A percentile compares a stretch with the other conserved stretches of the same genome.
These are phyloP conservation scores for Waltergamsia citrina DNA, from an alignment of 2,329 filamentous ascomycete genomes.

Conservation along the genomic window DNA sequence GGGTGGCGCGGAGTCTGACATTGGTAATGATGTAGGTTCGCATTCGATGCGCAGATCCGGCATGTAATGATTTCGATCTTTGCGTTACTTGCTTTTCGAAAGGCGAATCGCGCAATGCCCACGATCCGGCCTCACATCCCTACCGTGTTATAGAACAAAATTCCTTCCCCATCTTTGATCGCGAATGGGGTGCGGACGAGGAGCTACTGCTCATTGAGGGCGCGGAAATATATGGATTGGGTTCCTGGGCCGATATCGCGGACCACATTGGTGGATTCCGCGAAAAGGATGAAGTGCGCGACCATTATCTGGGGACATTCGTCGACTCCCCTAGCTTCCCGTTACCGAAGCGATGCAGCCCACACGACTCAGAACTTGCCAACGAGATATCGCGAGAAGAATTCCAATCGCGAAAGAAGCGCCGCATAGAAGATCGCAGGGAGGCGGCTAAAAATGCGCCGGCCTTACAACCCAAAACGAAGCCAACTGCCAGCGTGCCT, in stretches of 20 bases:
- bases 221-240: constrained; percentile 89
- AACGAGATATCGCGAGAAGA: constrained; percentile 80
- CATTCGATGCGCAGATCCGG: constrained; percentile 77
- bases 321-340: constrained; percentile 78
- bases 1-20: too few species aligned
- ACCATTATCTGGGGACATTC: constrained; percentile 87
- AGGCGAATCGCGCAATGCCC: constrained; percentile 70
- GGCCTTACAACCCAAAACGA: constrained; percentile 81
- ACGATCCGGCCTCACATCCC: constrained; percentile 77
- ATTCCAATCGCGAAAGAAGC: constrained; percentile 88
- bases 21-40: too few species aligned
- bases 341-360: constrained; percentile 76
- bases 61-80: constrained; percentile 90
- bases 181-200: constrained; percentile 95
- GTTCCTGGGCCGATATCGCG: constrained; percentile 95
- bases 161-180: constrained; percentile 91
- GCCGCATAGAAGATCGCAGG: constrained; percentile 83
- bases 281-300: constrained; percentile 87
- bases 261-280: constrained; percentile 96
- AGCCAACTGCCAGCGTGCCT: constrained; percentile 90
- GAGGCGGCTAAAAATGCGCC: constrained; percentile 78
- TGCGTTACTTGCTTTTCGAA: constrained; percentile 91
- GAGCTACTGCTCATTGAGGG: constrained; percentile 90
- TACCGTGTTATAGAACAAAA: constrained; percentile 97
- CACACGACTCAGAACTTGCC: constrained; percentile 67